A percentile compares a stretch with the other conserved stretches of the same genome.
Evolutionary conservation across 768 basidiomycete genomes (phyloP).

Genomic region (Leccinum longicurvipes): DNA sequence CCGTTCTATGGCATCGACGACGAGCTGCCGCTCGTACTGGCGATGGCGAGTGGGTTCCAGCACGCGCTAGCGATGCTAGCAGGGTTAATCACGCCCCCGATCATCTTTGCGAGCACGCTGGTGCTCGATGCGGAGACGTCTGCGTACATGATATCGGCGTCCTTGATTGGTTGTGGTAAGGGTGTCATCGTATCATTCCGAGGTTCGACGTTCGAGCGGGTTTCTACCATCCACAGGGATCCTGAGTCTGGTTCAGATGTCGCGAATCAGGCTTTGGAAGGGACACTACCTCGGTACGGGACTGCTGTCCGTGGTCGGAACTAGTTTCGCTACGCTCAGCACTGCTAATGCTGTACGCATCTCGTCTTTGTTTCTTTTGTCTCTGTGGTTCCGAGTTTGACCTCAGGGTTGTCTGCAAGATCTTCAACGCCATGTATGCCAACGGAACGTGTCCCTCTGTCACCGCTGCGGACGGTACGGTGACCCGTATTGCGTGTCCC

Average conservation of each 20-base stretch:
- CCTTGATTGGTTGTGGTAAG: conserved; percentile 74
- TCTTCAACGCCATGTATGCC: conserved; percentile 73
- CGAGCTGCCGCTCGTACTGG: conserved; percentile 69
- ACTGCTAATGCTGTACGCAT: conserved; percentile 61
- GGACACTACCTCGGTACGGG: conserved; percentile 79
- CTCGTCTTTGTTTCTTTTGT: not conserved
- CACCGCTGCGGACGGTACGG: conserved; percentile 53
- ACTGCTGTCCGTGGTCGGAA: conserved; percentile 76
- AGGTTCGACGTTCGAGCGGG: not conserved
- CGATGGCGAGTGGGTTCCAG: conserved; percentile 69
- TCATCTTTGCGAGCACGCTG: conserved; percentile 67
- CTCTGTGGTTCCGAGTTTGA: not conserved
- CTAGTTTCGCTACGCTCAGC: conserved; percentile 74
- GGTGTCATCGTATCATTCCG: not conserved
- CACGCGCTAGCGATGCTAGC: conserved; percentile 83
- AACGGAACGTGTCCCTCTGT: conserved; percentile 73
- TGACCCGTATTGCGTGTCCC: conserved; percentile 61
- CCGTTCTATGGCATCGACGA: conserved; percentile 76
- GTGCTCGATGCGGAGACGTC: conserved; percentile 56
- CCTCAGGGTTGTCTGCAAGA: conserved; percentile 34
- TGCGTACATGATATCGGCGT: conserved; percentile 79
- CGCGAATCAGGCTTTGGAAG: conserved; percentile 54
- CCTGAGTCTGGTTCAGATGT: conserved; percentile 77
- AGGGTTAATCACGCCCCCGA: conserved; percentile 79
- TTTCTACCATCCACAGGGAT: conserved; percentile 58